Conservation (phyloP, 345 rosid species). For the Cardamine resedifolia region DNA sequence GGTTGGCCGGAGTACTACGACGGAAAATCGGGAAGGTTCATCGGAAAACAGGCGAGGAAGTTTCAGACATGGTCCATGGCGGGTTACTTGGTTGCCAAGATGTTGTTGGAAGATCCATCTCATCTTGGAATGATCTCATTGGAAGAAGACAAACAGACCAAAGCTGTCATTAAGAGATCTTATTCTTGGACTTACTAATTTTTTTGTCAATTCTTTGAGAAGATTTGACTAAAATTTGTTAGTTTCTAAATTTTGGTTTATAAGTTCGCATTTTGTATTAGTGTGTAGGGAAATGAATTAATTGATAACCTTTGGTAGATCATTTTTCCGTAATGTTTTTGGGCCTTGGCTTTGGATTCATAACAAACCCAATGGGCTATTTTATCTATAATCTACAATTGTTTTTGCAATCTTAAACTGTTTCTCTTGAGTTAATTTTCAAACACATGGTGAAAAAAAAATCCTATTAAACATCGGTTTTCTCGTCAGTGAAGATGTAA, state of each 20-base stretch:
- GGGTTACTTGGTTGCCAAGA: slow-evolving; percentile 66
- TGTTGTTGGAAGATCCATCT: slow-evolving; percentile 71
- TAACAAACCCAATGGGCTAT: not conserved
- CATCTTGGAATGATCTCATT: slow-evolving; percentile 63
- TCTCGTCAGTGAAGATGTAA: not conserved
- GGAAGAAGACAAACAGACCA: slow-evolving; percentile 67
- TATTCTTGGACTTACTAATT: slow-evolving; percentile 53
- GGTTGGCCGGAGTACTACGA: slow-evolving; percentile 76
- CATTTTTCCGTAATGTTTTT: not conserved
- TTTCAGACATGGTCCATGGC: slow-evolving; percentile 73
- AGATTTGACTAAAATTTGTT: slow-evolving; percentile 5
- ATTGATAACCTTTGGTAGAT: not conserved
- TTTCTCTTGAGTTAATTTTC: not conserved
- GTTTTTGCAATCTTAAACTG: not conserved
- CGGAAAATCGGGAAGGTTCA: slow-evolving; percentile 54
- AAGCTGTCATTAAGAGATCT: slow-evolving; percentile 59
- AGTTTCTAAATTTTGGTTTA: slow-evolving; percentile 9
- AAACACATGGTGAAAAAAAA: too few species aligned
- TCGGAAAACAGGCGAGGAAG: slow-evolving; percentile 67
- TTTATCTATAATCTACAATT: not conserved
- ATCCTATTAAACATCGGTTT: not conserved
- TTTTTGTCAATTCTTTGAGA: not conserved
- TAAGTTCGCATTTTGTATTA: not conserved
- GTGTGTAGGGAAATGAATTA: not conserved
- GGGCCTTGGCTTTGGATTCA: not conserved